Evolutionary conservation across 371 early-diverging fungal genomes (phyloP), one percentile per base, ranked within the genome.

Genomic region (Actinomucor elegans): DNA sequence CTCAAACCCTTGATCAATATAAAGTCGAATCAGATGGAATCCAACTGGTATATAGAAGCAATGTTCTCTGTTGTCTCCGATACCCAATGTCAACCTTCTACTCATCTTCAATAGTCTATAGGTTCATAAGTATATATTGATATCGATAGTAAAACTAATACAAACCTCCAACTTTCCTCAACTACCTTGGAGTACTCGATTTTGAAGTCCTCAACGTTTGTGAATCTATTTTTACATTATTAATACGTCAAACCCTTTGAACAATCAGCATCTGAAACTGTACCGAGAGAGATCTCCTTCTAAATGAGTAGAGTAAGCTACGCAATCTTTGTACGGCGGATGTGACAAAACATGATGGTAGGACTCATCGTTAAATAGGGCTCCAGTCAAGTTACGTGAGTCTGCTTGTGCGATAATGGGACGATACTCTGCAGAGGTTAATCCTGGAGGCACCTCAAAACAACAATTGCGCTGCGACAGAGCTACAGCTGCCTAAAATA

Each of bases 301-400:
- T 18, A 92, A 78, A 63, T 87, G 81, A 2, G 79, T 77, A 4
- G 83, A 83, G 52, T 90, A 90, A 1, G 86, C 79, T 0, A 92
- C 91, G 54, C 94, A 94, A 63, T 95, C 94, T 66, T 95, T 94
- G 74, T 95, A 95, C 0, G 96, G 96, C 15, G 96, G 96, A 60
- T 95, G 96, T 0, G 93, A 91, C 24, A 95, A 77, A 5, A 95
- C 75, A 59, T 93, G 93, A 67, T 93, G 92, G 56, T 88, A 94
- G 0, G 82, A 76, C 33, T 83, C 84, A 37, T 75, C 81, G 23
- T 64, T 77, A 57, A 90, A 87, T 17, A 80, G 51, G 0, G 83
- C 59, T 5, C 89, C 89, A 5, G 58, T 48, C 14, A 89, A 64
- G 29, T 79, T 58, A 5, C 91, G 80, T 4, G 90, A 77, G 59